Conservation (phyloP, 345 rosid species). For the Durio zibethinus region DNA sequence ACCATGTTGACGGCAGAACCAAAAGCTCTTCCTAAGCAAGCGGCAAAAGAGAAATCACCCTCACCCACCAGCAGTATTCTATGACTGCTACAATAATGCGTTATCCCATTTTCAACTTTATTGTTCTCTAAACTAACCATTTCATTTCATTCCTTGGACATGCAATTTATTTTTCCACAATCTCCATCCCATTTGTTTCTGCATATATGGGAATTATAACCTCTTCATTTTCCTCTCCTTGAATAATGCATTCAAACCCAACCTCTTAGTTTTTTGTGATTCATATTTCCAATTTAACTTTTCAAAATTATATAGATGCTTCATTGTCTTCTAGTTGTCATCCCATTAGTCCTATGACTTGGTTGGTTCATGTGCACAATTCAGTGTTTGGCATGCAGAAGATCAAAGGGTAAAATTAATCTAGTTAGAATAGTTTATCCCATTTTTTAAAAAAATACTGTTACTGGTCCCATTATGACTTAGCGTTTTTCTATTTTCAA, state of each 20-base stretch:
- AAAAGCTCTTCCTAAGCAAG: slow-evolving; percentile 47
- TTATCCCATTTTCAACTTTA: slow-evolving; percentile 29
- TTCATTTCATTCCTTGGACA: neutral
- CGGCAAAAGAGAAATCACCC: slow-evolving; percentile 55
- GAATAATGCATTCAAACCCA: neutral
- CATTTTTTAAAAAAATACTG: too few species aligned
- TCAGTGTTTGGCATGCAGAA: too few species aligned
- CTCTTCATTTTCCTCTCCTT: neutral
- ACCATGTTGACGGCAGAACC: slow-evolving; percentile 50
- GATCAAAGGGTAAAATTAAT: too few species aligned
- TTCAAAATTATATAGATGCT: neutral
- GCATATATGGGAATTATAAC: neutral
- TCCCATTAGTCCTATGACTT: too few species aligned
- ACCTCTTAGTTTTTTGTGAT: neutral
- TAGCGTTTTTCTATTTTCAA: too few species aligned
- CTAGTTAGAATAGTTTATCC: too few species aligned
- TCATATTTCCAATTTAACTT: neutral
- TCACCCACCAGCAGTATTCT: slow-evolving; percentile 51
- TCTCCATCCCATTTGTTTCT: neutral
- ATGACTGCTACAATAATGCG: slow-evolving; percentile 35
- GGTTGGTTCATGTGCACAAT: too few species aligned
- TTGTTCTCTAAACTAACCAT: neutral
- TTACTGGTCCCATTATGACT: too few species aligned
- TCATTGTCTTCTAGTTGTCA: neutral
- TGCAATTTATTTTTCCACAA: neutral